phyloP scores from a whole-genome alignment of 1,284 basidiomycete genomes.

The Vanrija humicola region DNA sequence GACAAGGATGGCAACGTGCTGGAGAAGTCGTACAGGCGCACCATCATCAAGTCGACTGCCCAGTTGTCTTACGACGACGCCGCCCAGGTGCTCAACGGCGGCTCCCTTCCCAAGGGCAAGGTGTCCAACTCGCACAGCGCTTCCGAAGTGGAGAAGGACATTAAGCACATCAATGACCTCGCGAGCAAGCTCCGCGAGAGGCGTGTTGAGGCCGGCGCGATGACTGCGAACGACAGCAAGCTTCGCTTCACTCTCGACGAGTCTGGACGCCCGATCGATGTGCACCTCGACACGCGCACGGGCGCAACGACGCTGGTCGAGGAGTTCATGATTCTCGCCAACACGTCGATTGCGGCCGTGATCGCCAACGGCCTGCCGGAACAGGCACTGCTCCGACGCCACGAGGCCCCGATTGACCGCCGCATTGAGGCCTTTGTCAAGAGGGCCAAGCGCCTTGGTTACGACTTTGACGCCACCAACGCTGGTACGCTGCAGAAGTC shows the following conservation, averaged over 20 bases:
- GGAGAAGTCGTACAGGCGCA: slow-evolving; percentile 88
- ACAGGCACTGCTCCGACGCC: slow-evolving; percentile 87
- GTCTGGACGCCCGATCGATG: slow-evolving; percentile 76
- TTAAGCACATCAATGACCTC: slow-evolving; percentile 61
- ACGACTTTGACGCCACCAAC: slow-evolving; percentile 73
- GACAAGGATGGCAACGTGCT: slow-evolving; percentile 74
- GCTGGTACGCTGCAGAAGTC: slow-evolving; percentile 80
- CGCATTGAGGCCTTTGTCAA: slow-evolving; percentile 64
- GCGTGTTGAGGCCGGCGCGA: slow-evolving; percentile 76
- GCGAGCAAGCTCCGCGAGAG: slow-evolving; percentile 69
- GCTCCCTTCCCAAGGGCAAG: slow-evolving; percentile 55
- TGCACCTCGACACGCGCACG: slow-evolving; percentile 59
- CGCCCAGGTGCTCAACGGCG: slow-evolving; percentile 75
- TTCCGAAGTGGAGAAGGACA: slow-evolving; percentile 65
- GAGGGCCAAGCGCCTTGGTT: slow-evolving; percentile 77
- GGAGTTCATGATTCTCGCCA: slow-evolving; percentile 94
- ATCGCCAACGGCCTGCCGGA: slow-evolving; percentile 91
- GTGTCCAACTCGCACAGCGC: slow-evolving; percentile 60
- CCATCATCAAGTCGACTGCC: slow-evolving; percentile 75
- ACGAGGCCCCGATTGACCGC: slow-evolving; percentile 87
- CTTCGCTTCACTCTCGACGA: slow-evolving; percentile 79
- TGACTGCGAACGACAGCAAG: slow-evolving; percentile 67
- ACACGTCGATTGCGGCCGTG: slow-evolving; percentile 84
- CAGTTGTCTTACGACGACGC: slow-evolving; percentile 80
- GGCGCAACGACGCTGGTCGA: slow-evolving; percentile 82